Evolutionary conservation across 352 stramenopile genomes (phyloP), one percentile per base, ranked within the genome.

Genomic region (Phytophthora boehmeriae): DNA sequence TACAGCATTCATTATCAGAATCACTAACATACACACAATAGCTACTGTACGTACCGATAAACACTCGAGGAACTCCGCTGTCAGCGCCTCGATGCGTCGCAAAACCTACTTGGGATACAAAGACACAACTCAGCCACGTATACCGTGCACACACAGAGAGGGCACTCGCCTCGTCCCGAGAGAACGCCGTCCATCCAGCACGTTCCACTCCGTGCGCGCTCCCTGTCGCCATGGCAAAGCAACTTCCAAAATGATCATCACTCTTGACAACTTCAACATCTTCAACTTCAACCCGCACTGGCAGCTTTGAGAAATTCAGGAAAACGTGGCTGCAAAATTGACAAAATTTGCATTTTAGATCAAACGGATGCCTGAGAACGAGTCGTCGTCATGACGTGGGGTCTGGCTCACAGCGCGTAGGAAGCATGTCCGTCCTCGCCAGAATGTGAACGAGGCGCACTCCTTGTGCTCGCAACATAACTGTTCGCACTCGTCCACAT

Each of bases 391-490:
- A 8, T 63, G 45, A 1, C 80, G 74, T 11, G 80, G 76, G 2
- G 67, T 56, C 19, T 71, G 83, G 46, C 56, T 72, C 25, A 43
- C 63, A 23, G 74, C 71, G 16, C 82, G 78, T n/a, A 92, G 56
- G 61, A 89, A 92, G 60, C 82, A 92, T n/a, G 80, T 89, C 39
- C 66, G 62, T 5, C 75, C 76, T 43, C 75, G 82, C 80, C 82
- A 92, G 50, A 90, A 89, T 13, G 78, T 89, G 58, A 86, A 92
- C 32, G 80, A 90, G 32, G 75, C 62, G 59, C 82, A 92, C 28
- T 77, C 59, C 0, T 78, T 45, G 43, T 92, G 74, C 8, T 73
- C 68, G 45, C 82, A 92, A 60, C 82, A 92, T 13, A 92, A 59
- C 43, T 65, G 43, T 44, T 92, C 82, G 49, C 82, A 92, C 32